These are phyloP conservation scores for Ophiorrhiza pumila DNA, from an alignment of 257 asterid species.

Conservation along the genomic window DNA sequence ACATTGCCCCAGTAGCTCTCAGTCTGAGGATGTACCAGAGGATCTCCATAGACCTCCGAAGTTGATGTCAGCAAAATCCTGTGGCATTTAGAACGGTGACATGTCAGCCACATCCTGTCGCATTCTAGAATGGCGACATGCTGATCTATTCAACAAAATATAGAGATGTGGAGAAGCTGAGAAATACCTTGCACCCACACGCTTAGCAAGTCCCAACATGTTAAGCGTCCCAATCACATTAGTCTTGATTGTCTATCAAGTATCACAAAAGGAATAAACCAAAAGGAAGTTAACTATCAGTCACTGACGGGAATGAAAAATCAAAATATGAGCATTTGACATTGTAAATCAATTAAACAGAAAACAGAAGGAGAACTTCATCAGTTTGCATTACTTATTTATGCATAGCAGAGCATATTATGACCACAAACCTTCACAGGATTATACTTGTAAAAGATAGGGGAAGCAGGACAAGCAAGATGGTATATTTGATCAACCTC, in stretches of 20 bases:
- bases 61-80: slow-evolving; percentile 96
- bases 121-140: slow-evolving; percentile 6
- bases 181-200: slow-evolving; percentile 91
- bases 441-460: slow-evolving; percentile 93
- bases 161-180: not conserved
- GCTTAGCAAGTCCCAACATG: slow-evolving; percentile 99
- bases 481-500: slow-evolving; percentile 97
- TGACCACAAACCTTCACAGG: slow-evolving; percentile 75
- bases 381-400: not conserved
- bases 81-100: too few species aligned
- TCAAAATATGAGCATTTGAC: not conserved
- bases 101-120: slow-evolving; percentile 79
- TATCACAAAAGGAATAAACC: not conserved
- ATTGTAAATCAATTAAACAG: not conserved
- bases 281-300: slow-evolving; percentile 1
- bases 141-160: not conserved
- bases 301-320: not conserved
- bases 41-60: slow-evolving; percentile 96
- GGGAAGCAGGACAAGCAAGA: slow-evolving; percentile 99
- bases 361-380: not conserved
- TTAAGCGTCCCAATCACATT: slow-evolving; percentile 91
- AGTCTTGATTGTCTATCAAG: slow-evolving; percentile 83
- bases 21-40: slow-evolving; percentile 89
- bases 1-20: slow-evolving; percentile 99
- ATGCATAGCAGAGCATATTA: not conserved